Percentiles rank a stretch among this genome's conserved stretches.
Evolutionary conservation across 352 stramenopile genomes (phyloP).

Genomic region (Globisporangium canariense): DNA sequence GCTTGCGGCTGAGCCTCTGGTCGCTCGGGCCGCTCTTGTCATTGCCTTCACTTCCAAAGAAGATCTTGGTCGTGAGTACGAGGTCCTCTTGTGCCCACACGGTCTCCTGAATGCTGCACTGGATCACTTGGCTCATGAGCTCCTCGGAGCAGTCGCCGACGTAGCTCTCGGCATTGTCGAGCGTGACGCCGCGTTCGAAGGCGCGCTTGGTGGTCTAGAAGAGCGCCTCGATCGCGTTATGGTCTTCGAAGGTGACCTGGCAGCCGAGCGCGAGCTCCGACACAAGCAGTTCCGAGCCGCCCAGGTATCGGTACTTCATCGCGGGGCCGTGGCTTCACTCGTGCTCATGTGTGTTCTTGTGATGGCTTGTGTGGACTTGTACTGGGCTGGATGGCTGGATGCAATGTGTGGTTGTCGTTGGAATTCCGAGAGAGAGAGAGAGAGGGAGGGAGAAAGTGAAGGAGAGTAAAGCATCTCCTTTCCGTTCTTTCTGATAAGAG

Average conservation of each 20-base stretch:
- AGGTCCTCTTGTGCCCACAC: conserved; percentile 38
- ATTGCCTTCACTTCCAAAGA: conserved; percentile 17
- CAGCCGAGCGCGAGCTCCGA: conserved; percentile 33
- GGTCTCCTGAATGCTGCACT: conserved; percentile 19
- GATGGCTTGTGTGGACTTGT: too few species aligned
- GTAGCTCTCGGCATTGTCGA: conserved; percentile 51
- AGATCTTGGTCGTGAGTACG: conserved; percentile 63
- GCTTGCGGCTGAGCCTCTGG: conserved; percentile 32
- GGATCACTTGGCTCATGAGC: conserved; percentile 27
- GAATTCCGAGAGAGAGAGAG: too few species aligned
- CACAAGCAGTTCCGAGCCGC: conserved; percentile 34
- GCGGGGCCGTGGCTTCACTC: too few species aligned
- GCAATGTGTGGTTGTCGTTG: too few species aligned
- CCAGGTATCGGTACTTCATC: conserved; percentile 21
- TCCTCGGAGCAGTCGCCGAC: conserved; percentile 26
- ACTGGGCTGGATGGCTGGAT: too few species aligned
- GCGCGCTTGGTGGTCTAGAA: conserved; percentile 24
- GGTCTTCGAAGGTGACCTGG: conserved; percentile 19
- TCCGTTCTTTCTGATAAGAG: too few species aligned
- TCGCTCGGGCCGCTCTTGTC: conserved; percentile 22
- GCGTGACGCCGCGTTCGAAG: conserved; percentile 51
- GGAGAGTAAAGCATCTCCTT: too few species aligned
- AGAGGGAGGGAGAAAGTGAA: too few species aligned
- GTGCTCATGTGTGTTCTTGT: too few species aligned
- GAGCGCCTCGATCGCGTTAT: too few species aligned